Evolutionary conservation across 306 rosid species (phyloP).

Genomic region (Cicer judaicum): DNA sequence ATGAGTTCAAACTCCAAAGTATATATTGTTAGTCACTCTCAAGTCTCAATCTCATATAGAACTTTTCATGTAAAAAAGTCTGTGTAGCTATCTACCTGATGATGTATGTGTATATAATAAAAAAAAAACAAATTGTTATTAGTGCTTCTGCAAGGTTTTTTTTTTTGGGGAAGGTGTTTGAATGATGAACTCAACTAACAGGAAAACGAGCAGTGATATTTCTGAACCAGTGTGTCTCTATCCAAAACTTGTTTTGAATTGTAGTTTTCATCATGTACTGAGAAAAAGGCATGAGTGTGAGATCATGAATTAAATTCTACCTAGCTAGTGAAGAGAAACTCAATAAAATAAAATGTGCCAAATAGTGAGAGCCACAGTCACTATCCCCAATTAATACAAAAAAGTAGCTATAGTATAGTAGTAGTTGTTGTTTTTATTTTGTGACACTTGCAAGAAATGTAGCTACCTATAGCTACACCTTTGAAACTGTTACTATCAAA

Average conservation of each 20-base stretch:
- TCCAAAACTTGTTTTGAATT: slow-evolving; percentile 52
- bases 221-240: slow-evolving; percentile 49
- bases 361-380: slow-evolving; percentile 51
- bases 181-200: slow-evolving; percentile 43
- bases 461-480: slow-evolving; percentile 25
- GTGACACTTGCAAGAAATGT: slow-evolving; percentile 29
- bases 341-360: slow-evolving; percentile 40
- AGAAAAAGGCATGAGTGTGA: slow-evolving; percentile 26
- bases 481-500: slow-evolving; percentile 46
- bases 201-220: slow-evolving; percentile 51
- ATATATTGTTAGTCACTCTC: slow-evolving; percentile 19
- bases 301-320: slow-evolving; percentile 35
- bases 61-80: slow-evolving; percentile 38
- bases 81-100: not conserved
- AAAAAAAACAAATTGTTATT: not conserved
- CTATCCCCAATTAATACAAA: slow-evolving; percentile 40
- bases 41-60: slow-evolving; percentile 47
- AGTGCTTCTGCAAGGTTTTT: slow-evolving; percentile 17
- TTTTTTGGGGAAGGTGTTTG: slow-evolving; percentile 26
- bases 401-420: slow-evolving; percentile 10
- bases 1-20: slow-evolving; percentile 42
- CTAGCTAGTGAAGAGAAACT: not conserved
- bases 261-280: slow-evolving; percentile 61
- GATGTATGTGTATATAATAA: not conserved
- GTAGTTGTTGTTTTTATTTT: slow-evolving; percentile 22